Evolutionary conservation across 768 basidiomycete genomes (phyloP).

Genomic region (Fomitopsis serialis): DNA sequence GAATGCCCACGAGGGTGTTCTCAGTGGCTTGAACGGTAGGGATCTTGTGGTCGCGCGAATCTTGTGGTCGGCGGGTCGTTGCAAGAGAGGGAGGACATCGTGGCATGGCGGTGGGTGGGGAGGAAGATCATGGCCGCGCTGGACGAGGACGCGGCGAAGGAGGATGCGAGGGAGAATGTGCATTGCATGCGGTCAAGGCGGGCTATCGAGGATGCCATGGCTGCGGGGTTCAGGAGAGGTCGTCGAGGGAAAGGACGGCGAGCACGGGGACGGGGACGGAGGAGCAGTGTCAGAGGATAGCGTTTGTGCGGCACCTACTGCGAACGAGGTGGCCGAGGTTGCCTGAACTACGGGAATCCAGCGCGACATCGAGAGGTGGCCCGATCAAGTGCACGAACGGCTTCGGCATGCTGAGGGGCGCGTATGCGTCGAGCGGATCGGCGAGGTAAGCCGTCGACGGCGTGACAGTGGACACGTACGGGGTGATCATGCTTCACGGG

Average conservation of each 20-base stretch:
- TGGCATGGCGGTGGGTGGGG: conserved; percentile 46
- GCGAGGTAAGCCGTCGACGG: conserved; percentile 64
- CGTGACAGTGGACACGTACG: conserved; percentile 58
- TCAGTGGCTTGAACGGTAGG: conserved; percentile 21
- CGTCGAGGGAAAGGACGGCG: too few relatives aligned
- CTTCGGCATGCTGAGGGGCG: conserved; percentile 76
- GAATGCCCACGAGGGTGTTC: conserved; percentile 48
- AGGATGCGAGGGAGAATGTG: conserved; percentile 1
- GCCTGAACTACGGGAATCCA: conserved; percentile 73
- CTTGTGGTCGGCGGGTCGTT: conserved; percentile 22
- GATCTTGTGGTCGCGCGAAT: too few relatives aligned
- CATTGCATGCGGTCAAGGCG: neutral
- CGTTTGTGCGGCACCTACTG: conserved; percentile 51
- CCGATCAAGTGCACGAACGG: conserved; percentile 78
- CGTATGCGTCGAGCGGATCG: conserved; percentile 86
- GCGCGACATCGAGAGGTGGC: conserved; percentile 67
- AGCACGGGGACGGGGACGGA: too few relatives aligned
- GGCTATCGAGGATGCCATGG: neutral
- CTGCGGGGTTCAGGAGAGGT: too few relatives aligned
- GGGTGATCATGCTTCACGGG: conserved; percentile 52
- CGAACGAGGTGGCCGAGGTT: conserved; percentile 57
- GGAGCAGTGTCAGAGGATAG: conserved; percentile 17
- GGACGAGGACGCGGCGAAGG: conserved; percentile 1
- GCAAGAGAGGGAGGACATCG: conserved; percentile 61
- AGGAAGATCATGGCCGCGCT: conserved; percentile 16